Percentiles rank a stretch among this genome's conserved stretches.
Conservation (phyloP, 225 moss, liverwort and hornwort species). For the Neckera pumila region DNA sequence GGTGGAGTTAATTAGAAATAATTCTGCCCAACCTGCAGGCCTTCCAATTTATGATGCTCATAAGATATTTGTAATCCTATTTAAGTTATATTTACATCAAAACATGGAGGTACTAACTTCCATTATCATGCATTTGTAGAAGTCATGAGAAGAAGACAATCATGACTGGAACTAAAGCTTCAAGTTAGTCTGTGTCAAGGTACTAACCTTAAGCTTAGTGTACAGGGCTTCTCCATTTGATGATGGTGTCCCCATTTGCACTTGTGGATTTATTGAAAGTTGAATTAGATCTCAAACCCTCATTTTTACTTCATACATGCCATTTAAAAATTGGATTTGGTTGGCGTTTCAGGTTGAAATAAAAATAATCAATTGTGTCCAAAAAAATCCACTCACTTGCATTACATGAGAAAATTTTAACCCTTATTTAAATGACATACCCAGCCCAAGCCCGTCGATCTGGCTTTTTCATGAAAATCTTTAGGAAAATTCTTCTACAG, state of each 20-base stretch:
- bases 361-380: background rate
- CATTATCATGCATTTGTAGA: background rate
- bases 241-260: background rate
- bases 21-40: background rate
- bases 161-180: background rate
- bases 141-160: background rate
- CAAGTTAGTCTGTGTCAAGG: background rate
- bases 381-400: background rate
- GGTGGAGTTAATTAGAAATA: background rate
- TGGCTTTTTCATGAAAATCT: background rate
- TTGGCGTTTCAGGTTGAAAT: too few species aligned
- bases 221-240: background rate
- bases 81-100: background rate
- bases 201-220: background rate
- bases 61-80: background rate
- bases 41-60: background rate
- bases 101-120: background rate
- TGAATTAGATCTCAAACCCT: background rate
- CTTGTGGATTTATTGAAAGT: background rate
- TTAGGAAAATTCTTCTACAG: fast-evolving
- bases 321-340: background rate
- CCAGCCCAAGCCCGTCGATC: too few species aligned
- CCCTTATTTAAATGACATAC: too few species aligned
- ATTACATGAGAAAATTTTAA: background rate
- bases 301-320: background rate